Evolutionary conservation across 257 asterid genomes (phyloP), one percentile per base, ranked within the genome.

Genomic region (Solanum phureja): DNA sequence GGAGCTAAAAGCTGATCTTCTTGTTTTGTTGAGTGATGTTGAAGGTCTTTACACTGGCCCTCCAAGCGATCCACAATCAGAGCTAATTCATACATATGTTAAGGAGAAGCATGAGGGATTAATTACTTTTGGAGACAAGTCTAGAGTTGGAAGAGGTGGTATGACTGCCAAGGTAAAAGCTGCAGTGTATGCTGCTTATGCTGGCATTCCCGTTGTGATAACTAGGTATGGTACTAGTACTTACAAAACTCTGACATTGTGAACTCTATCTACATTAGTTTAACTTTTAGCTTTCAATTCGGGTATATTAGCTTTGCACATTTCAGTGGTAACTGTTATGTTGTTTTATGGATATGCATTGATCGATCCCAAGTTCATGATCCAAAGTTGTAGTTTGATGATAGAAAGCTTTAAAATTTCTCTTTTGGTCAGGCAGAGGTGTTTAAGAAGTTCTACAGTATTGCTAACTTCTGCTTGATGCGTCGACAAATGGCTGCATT

Each of bases 151-250:
- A 87, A 90, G 98, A 89, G 98, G 98, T 38, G 98, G 98, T 12
- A 95, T 95, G 98, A 92, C 95, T n/a, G 98, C 98, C 42, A 94
- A 95, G 91, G 98, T 95, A 71, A 95, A 95, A 90, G 98, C 98
- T 77, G 98, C 98, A 62, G 88, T 92, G 66, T 91, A 88, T 44
- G 95, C 98, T 37, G 95, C 98, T 34, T 87, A 91, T 84, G 89
- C 96, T 37, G 98, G 96, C 68, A 92, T 94, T 64, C 98, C 98
- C 27, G 98, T 95, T 79, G 93, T 95, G 88, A 93, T 95, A 37
- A 91, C 98, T 88, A 95, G 96, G 98, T 95, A 90, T 46, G 81
- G 37, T 49, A 74, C 66, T 68, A 40, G 46, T 18, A 52, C 64
- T 11, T 19, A 19, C 24, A 8, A 44, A 44, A 21, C 64, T n/a